Conservation (phyloP, 306 rosid species). For the Parietaria judaica region DNA sequence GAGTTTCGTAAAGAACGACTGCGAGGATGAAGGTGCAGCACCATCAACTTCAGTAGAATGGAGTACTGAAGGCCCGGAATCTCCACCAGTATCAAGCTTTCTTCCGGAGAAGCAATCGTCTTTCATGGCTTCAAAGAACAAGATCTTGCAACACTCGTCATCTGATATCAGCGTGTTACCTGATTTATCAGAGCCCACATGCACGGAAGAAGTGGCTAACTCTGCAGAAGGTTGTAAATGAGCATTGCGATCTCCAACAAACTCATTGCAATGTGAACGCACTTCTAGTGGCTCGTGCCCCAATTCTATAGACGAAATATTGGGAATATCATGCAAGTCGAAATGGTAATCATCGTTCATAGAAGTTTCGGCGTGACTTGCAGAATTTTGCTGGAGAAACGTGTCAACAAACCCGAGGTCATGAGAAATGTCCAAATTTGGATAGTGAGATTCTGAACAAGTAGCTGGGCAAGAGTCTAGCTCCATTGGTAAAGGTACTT, state of each 20-base stretch:
- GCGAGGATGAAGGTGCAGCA: constrained; percentile 34
- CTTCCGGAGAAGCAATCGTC: constrained; percentile 41
- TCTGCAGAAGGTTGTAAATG: constrained; percentile 44
- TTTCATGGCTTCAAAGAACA: constrained; percentile 57
- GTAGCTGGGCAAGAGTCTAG: constrained; percentile 49
- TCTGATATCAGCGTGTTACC: constrained; percentile 60
- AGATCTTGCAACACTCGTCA: constrained; percentile 77
- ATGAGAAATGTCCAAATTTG: constrained; percentile 45
- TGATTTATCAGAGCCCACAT: constrained; percentile 32
- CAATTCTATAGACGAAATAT: constrained; percentile 46
- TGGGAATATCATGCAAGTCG: constrained; percentile 39
- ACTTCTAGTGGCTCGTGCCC: constrained; percentile 44
- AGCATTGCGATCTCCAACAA: constrained; percentile 33
- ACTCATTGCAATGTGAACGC: constrained; percentile 43
- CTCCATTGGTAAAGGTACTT: constrained; percentile 42
- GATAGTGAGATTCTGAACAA: constrained; percentile 59
- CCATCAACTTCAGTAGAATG: constrained; percentile 33
- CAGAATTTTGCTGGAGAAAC: constrained; percentile 44
- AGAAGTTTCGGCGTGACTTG: constrained; percentile 43
- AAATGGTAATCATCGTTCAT: constrained; percentile 35
- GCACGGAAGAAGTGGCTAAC: constrained; percentile 29
- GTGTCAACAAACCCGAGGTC: constrained; percentile 47
- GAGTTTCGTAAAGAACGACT: constrained; percentile 28
- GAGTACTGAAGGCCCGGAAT: constrained; percentile 35
- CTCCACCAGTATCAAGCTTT: constrained; percentile 41